Evolutionary conservation across 2,329 filamentous ascomycete genomes (phyloP).

Genomic region (Fusarium incarnatum): DNA sequence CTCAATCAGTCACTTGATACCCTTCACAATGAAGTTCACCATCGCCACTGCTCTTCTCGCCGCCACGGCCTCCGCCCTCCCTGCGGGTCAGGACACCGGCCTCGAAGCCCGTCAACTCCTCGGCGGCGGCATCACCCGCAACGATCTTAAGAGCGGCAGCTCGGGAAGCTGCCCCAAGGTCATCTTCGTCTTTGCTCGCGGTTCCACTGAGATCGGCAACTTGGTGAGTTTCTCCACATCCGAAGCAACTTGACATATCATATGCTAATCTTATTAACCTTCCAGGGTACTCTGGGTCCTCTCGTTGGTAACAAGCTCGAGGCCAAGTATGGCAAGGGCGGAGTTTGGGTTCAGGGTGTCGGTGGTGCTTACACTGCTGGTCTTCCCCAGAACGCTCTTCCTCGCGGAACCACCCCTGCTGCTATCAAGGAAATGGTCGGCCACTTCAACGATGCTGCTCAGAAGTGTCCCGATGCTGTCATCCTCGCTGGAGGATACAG

Average conservation of each 20-base stretch:
- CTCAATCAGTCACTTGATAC: background rate
- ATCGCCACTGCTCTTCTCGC: conserved; percentile 31
- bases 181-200: conserved; percentile 57
- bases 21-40: conserved; percentile 35
- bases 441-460: conserved; percentile 54
- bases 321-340: conserved; percentile 37
- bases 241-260: background rate
- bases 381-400: conserved; percentile 53
- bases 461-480: conserved; percentile 57
- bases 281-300: conserved; percentile 49
- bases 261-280: background rate
- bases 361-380: conserved; percentile 54
- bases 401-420: conserved; percentile 51
- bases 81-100: conserved; percentile 6
- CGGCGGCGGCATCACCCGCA: conserved; percentile 27
- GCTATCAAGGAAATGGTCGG: conserved; percentile 56
- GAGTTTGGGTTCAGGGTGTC: conserved; percentile 59
- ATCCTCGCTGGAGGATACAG: conserved; percentile 58
- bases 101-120: conserved; percentile 37
- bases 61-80: conserved; percentile 32
- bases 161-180: conserved; percentile 50
- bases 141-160: conserved; percentile 48
- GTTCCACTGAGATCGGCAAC: conserved; percentile 54
- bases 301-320: conserved; percentile 47
- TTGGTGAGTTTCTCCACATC: conserved; percentile 45